Evolutionary conservation across 345 rosid genomes (phyloP).

Genomic region (Clarkia xantiana): DNA sequence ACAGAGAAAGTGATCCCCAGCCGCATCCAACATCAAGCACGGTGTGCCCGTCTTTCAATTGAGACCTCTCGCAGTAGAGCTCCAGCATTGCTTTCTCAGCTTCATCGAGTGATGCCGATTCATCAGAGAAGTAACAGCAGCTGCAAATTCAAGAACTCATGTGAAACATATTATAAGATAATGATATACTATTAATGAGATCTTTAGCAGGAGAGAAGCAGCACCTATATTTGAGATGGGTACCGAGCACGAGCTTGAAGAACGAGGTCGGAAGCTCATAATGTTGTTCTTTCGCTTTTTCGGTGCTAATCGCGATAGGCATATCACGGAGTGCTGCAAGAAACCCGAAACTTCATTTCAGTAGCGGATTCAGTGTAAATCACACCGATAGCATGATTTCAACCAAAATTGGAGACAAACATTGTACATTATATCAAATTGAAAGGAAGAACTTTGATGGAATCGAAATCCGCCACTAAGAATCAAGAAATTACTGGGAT

Average conservation of each 20-base stretch:
- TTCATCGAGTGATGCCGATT: constrained; percentile 46
- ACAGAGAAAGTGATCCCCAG: constrained; percentile 72
- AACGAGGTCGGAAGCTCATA: constrained; percentile 79
- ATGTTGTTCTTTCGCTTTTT: constrained; percentile 57
- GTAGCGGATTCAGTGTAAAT: too few species aligned
- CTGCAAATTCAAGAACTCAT: constrained; percentile 28
- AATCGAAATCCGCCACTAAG: too few species aligned
- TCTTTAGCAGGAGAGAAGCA: too few species aligned
- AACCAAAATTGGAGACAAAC: too few species aligned
- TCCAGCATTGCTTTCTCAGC: constrained; percentile 73
- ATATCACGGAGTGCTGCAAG: constrained; percentile 48
- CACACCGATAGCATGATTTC: too few species aligned
- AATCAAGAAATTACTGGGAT: too few species aligned
- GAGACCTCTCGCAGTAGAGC: constrained; percentile 54
- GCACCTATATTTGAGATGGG: constrained; percentile 63
- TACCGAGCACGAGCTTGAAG: constrained; percentile 72
- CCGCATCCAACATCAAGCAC: constrained; percentile 89
- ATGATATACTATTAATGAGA: too few species aligned
- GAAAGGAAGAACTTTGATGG: too few species aligned
- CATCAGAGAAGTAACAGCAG: constrained; percentile 55
- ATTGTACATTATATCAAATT: too few species aligned
- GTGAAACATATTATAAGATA: too few species aligned
- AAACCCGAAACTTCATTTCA: neutral
- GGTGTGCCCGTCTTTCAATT: constrained; percentile 53
- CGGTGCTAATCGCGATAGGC: constrained; percentile 67